Conservation (phyloP, 2,329 filamentous ascomycete species). For the Venturia oleaginea region DNA sequence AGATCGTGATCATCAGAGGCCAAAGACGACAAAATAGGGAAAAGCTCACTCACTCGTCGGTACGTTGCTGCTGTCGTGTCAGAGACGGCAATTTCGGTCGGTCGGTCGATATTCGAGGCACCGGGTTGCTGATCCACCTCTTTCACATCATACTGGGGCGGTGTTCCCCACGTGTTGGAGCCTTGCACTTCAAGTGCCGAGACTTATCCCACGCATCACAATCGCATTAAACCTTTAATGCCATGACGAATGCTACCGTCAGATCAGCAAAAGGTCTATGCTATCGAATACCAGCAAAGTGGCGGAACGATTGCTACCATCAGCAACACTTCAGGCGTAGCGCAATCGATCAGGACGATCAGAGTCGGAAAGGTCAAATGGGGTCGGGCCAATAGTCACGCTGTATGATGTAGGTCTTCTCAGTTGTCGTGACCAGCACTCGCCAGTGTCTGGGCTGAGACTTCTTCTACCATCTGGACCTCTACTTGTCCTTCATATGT, state of each 20-base stretch:
- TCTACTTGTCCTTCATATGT: not conserved
- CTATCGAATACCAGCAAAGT: not conserved
- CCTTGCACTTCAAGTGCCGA: conserved; percentile 2
- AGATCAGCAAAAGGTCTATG: not conserved
- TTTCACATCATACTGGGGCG: not conserved
- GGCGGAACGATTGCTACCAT: conserved; percentile 8
- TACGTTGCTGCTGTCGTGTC: not conserved
- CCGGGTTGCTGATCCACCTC: not conserved
- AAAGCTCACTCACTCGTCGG: not conserved
- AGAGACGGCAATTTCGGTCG: not conserved
- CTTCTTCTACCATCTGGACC: conserved; percentile 1
- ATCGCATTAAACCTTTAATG: not conserved
- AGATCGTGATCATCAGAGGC: not conserved
- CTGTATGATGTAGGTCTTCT: not conserved
- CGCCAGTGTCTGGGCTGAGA: conserved; percentile 4
- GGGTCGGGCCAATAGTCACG: not conserved
- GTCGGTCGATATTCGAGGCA: not conserved
- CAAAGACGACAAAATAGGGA: not conserved
- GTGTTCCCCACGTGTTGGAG: not conserved
- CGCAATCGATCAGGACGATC: not conserved
- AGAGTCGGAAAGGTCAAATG: not conserved
- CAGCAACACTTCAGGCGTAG: conserved; percentile 1
- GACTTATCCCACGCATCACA: conserved; percentile 4
- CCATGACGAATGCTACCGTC: not conserved
- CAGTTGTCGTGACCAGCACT: not conserved